Evolutionary conservation across 116 monocot species (phyloP).

Genomic region (Trichopus zeylanicus): DNA sequence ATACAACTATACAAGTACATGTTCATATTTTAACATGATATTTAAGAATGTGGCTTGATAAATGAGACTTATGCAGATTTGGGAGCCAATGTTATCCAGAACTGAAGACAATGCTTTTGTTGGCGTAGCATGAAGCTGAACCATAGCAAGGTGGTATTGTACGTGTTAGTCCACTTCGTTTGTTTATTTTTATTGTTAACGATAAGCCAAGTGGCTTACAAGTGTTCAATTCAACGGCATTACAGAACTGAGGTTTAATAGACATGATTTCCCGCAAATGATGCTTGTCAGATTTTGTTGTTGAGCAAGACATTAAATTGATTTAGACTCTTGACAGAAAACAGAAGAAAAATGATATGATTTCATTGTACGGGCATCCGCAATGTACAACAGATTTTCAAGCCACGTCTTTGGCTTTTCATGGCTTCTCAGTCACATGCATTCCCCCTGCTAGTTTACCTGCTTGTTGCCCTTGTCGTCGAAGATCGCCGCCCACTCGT

Average conservation of each 20-base stretch:
- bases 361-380: no score
- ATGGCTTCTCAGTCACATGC: neutral
- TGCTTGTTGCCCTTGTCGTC: slow-evolving; percentile 25
- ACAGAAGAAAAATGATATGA: no score
- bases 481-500: slow-evolving; percentile 1
- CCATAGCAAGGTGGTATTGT: no score
- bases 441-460: slow-evolving; percentile 26
- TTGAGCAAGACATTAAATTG: neutral
- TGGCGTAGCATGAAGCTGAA: neutral
- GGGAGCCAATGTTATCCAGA: neutral
- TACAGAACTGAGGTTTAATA: neutral
- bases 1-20: neutral
- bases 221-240: neutral
- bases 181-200: neutral
- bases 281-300: no score
- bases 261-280: no score
- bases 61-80: neutral
- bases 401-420: no score
- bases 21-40: neutral
- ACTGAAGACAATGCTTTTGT: neutral
- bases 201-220: neutral
- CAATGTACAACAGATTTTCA: no score
- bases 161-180: neutral
- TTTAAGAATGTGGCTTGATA: neutral
- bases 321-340: neutral